Evolutionary conservation across 495 filamentous ascomycete genomes (phyloP).

Genomic region (Daldinia concentrica): DNA sequence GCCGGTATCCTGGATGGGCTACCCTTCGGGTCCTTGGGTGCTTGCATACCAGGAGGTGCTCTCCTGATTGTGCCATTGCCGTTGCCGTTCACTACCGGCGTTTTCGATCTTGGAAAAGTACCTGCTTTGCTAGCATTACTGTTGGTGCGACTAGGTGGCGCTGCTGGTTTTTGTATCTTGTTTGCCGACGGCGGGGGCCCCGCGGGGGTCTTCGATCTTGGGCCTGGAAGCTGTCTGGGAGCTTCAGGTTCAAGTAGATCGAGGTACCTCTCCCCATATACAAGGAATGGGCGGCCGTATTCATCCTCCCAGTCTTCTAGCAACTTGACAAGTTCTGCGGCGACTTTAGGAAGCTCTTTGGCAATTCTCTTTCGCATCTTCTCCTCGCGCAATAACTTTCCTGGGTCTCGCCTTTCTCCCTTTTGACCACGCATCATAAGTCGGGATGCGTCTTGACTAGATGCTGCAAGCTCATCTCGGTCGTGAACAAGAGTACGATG

Average conservation of each 20-base stretch:
- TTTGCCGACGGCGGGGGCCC: conserved; percentile 63
- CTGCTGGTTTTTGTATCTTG: conserved; percentile 51
- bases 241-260: conserved; percentile 74
- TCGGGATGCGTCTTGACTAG: conserved; percentile 92
- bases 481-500: conserved; percentile 87
- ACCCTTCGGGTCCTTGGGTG: conserved; percentile 46
- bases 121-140: conserved; percentile 51
- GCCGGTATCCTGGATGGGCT: conserved; percentile 86
- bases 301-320: conserved; percentile 94
- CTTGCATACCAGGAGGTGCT: conserved; percentile 36
- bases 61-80: conserved; percentile 45
- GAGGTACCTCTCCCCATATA: conserved; percentile 89
- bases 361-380: conserved; percentile 97
- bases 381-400: conserved; percentile 93
- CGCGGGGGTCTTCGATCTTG: conserved; percentile 83
- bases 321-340: conserved; percentile 78
- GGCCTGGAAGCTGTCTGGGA: conserved; percentile 67
- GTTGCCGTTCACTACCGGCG: conserved; percentile 59
- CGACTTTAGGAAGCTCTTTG: conserved; percentile 93
- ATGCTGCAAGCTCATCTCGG: conserved; percentile 83
- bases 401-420: conserved; percentile 90
- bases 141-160: conserved; percentile 51
- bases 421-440: conserved; percentile 88
- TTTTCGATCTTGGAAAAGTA: conserved; percentile 70
- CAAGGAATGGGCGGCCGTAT: conserved; percentile 89